Base-by-base conservation (phyloP, 768 basidiomycete genomes). In the Fomitopsis pulvina region DNA sequence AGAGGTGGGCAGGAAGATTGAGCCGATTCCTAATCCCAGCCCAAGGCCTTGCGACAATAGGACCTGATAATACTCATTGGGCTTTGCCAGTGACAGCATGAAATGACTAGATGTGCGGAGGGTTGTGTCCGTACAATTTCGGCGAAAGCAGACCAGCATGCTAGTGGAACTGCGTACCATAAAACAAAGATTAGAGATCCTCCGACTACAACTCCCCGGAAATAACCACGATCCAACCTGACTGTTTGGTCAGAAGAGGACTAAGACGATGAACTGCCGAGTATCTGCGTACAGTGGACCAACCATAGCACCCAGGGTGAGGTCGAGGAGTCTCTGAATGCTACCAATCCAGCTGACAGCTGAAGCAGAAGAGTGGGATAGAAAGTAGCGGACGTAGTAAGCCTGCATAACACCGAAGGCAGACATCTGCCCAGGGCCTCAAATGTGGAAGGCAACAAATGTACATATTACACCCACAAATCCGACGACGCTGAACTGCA, bases 11-110 rank as follows among this genome's bases (percentile, higher is more conserved):
- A 45, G 44, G 18, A 26, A 80, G 21, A 77, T 61, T n/a, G 77
- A 56, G 1, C 77, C 74, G 27, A 72, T 67, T 1, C 74, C 75
- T 4, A 76, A 56, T 1, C 79, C 80, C 64, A 77, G 73, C 11
- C 76, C 78, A 16, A 82, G 60, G 2, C 73, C 79, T 62, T 82
- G 79, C 0, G 75, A 64, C 8, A 81, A 63, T 56, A 81, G 79
- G 45, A 79, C 70, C 24, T 45, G 44, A 16, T 66, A 68, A 27
- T 71, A 59, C 3, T 68, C 68, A 25, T 71, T 58, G 3, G 67
- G 69, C 29, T 69, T 63, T 1, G 70, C 68, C 5, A 78, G 58
- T 0, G 78, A 77, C 21, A 78, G 69, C 70, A 74, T 73, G 59
- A 62, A 62, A 18, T 29, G 44, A 29, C 44, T 45, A n/a, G 24